phyloP scores from a whole-genome alignment of 371 early-diverging fungal genomes.

The Apophysomyces ossiformis region DNA sequence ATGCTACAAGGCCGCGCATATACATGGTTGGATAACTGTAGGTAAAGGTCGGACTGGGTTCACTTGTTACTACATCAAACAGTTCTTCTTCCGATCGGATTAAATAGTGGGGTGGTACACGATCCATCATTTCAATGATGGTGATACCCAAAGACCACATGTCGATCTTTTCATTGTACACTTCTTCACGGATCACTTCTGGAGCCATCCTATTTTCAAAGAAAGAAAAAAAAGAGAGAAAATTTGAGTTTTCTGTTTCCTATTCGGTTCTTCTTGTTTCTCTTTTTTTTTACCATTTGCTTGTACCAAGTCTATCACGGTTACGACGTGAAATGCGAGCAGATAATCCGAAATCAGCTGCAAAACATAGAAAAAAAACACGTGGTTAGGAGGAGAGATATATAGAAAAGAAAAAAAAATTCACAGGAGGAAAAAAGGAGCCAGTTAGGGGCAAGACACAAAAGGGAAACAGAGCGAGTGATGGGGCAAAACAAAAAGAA shows the following conservation, averaged over 20 bases:
- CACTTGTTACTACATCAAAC: constrained; percentile 47
- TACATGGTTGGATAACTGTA: constrained; percentile 54
- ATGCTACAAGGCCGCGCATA: constrained; percentile 54
- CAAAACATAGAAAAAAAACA: constrained; percentile 2
- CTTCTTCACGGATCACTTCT: constrained; percentile 55
- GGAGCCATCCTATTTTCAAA: constrained; percentile 41
- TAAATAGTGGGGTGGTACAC: constrained; percentile 53
- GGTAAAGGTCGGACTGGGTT: constrained; percentile 50
- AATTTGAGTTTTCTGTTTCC: too few relatives aligned
- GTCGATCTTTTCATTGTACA: constrained; percentile 54
- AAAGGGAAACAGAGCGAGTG: constrained; percentile 15
- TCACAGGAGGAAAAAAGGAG: constrained; percentile 14
- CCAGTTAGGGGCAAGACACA: too few relatives aligned
- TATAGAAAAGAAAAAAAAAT: neutral
- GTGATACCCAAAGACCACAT: constrained; percentile 60
- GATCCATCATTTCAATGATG: constrained; percentile 59
- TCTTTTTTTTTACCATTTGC: constrained; percentile 70
- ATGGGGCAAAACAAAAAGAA: neutral
- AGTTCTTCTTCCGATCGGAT: constrained; percentile 46
- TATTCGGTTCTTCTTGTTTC: neutral
- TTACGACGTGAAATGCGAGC: constrained; percentile 47
- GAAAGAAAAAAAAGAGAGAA: too few relatives aligned
- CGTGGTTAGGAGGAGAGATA: neutral
- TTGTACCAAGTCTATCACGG: constrained; percentile 93
- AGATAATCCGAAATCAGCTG: constrained; percentile 49